phyloP scores from a whole-genome alignment of 257 asterid species.

The Jaltomata sinuosa region DNA sequence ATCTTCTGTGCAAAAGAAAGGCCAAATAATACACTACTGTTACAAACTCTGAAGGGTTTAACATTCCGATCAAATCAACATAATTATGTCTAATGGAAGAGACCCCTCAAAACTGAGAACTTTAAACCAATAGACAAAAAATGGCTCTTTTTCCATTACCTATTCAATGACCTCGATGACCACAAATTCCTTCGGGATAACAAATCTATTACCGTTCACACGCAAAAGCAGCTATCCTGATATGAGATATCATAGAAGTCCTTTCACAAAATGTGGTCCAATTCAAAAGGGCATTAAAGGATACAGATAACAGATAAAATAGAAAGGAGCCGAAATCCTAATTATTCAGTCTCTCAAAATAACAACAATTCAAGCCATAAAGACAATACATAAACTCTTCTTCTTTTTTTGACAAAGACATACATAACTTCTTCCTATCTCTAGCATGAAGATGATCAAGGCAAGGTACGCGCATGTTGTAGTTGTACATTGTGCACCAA shows the following conservation, averaged over 20 bases:
- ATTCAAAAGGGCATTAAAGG: background rate
- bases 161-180: background rate
- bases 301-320: background rate
- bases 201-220: background rate
- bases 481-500: background rate
- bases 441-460: background rate
- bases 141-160: background rate
- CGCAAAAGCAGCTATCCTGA: background rate
- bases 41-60: background rate
- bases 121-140: background rate
- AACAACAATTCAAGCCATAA: background rate
- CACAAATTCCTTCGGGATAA: background rate
- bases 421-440: background rate
- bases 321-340: background rate
- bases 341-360: background rate
- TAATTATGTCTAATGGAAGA: background rate
- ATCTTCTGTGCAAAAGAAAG: conserved; percentile 52
- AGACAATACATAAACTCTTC: background rate
- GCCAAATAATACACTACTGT: conserved; percentile 6
- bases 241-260: background rate
- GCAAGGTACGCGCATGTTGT: background rate
- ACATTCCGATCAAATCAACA: background rate
- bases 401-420: background rate
- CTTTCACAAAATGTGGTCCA: background rate
- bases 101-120: background rate